phyloP scores from a whole-genome alignment of 176 grass and related monocot genomes.

The maize (Zea mays) region DNA sequence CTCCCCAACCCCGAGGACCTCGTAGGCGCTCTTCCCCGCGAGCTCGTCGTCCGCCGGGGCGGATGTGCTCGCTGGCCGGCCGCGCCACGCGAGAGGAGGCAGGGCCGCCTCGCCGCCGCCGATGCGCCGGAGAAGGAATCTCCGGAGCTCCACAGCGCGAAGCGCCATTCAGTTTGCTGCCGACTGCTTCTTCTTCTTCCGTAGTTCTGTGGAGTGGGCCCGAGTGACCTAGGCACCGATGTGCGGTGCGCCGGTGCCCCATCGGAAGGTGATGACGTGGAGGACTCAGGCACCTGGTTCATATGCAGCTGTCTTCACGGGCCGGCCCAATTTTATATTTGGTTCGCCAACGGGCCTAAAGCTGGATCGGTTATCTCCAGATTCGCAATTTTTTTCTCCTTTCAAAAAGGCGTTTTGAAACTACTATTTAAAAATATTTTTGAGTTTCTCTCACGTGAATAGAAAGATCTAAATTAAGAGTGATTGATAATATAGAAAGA shows the following conservation, averaged over 20 bases:
- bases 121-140: slow-evolving; percentile 39
- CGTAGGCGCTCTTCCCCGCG: slow-evolving; percentile 77
- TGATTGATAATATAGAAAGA: too few species aligned
- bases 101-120: slow-evolving; percentile 32
- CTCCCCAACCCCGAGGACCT: slow-evolving; percentile 78
- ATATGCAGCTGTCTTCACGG: neutral
- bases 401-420: too few species aligned
- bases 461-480: too few species aligned
- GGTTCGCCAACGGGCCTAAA: neutral
- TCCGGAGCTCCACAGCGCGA: slow-evolving; percentile 44
- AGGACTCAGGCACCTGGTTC: neutral
- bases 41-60: slow-evolving; percentile 35
- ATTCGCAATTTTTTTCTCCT: too few species aligned
- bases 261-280: slow-evolving; percentile 26
- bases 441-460: too few species aligned
- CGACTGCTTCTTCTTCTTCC: neutral
- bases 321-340: neutral
- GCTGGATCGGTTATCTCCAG: neutral
- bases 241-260: neutral
- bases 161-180: slow-evolving; percentile 47
- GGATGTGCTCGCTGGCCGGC: slow-evolving; percentile 24
- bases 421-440: too few species aligned
- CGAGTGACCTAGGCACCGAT: slow-evolving; percentile 17
- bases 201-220: slow-evolving; percentile 2
- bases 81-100: slow-evolving; percentile 20